Percentiles rank a stretch among this genome's conserved stretches.
These are phyloP conservation scores for Schwanniomyces polymorphus DNA, from an alignment of 805 yeast species.

Conservation along the genomic window DNA sequence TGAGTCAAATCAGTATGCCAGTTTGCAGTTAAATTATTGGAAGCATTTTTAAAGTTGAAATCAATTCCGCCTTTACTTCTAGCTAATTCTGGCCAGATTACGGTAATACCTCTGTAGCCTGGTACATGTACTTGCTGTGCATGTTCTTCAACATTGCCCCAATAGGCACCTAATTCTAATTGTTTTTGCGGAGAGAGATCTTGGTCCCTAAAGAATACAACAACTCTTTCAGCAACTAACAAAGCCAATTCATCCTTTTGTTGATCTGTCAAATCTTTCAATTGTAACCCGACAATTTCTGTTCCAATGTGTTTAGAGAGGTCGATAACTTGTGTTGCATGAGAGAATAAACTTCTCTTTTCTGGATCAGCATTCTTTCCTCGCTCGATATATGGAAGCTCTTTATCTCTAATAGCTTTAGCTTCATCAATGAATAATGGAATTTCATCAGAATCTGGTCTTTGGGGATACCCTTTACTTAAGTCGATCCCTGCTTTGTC, in stretches of 20 bases:
- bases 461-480: constrained; percentile 25
- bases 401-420: constrained; percentile 18
- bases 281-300: constrained; percentile 30
- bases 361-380: constrained; percentile 32
- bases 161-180: constrained; percentile 25
- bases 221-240: constrained; percentile 28
- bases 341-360: constrained; percentile 27
- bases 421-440: constrained; percentile 32
- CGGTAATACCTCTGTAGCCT: constrained; percentile 32
- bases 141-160: constrained; percentile 30
- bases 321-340: constrained; percentile 28
- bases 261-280: constrained; percentile 22
- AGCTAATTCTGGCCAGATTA: constrained; percentile 40
- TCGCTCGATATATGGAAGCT: constrained; percentile 24
- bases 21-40: constrained; percentile 18
- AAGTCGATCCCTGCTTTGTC: constrained; percentile 24
- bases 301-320: constrained; percentile 27
- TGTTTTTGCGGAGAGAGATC: constrained; percentile 32
- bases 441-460: constrained; percentile 18
- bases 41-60: constrained; percentile 25
- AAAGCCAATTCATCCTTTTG: constrained; percentile 30
- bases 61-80: constrained; percentile 22
- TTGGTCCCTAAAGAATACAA: constrained; percentile 31
- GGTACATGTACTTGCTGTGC: constrained; percentile 28
- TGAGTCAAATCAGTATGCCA: constrained; percentile 42